phyloP scores from a whole-genome alignment of 257 asterid species.

The Prunella vulgaris region DNA sequence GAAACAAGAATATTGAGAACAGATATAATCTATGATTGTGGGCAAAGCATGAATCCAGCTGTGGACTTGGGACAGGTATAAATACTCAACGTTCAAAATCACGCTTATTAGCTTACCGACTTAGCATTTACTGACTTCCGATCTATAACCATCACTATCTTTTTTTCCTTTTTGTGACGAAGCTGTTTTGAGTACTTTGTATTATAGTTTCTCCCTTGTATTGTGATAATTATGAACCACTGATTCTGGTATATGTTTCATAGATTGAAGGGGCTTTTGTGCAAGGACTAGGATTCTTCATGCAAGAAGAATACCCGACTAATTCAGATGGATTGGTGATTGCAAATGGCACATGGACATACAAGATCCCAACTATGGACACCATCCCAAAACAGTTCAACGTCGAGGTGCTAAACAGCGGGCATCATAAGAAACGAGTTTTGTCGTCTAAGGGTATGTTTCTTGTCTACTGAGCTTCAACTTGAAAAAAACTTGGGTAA shows the following conservation, averaged over 20 bases:
- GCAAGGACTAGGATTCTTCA: slow-evolving; percentile 82
- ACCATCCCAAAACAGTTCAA: slow-evolving; percentile 61
- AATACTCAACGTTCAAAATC: neutral
- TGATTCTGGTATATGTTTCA: neutral
- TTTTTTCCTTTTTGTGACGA: too few species aligned
- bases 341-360: slow-evolving; percentile 68
- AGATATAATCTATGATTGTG: slow-evolving; percentile 21
- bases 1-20: slow-evolving; percentile 13
- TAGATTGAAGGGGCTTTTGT: slow-evolving; percentile 91
- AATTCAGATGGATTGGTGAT: slow-evolving; percentile 49
- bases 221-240: neutral
- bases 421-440: slow-evolving; percentile 54
- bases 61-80: slow-evolving; percentile 23
- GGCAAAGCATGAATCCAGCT: slow-evolving; percentile 16
- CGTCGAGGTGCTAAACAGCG: slow-evolving; percentile 58
- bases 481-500: neutral
- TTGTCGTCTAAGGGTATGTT: slow-evolving; percentile 68
- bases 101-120: neutral
- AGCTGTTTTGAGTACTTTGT: too few species aligned
- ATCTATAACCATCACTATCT: neutral
- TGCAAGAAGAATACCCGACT: slow-evolving; percentile 71
- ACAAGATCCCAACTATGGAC: slow-evolving; percentile 77
- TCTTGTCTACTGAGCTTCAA: neutral
- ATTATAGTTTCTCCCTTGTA: neutral
- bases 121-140: neutral